These are phyloP conservation scores for Symmetrospora coprosmae DNA, from an alignment of 768 basidiomycete species.

Conservation along the genomic window DNA sequence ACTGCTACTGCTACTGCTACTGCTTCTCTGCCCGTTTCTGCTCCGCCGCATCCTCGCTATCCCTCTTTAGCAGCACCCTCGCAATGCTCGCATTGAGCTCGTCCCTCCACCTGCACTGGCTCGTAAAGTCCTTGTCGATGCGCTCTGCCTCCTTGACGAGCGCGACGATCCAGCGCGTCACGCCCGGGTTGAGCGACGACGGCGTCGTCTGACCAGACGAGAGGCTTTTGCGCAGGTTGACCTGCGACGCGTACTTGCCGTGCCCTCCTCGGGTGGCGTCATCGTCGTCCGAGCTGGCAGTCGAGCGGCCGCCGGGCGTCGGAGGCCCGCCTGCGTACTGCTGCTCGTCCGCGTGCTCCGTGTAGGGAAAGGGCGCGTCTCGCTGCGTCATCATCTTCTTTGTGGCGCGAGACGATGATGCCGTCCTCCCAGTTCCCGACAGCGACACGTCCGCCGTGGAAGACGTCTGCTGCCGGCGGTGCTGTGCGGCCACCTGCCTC, in stretches of 20 bases:
- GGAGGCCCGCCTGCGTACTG: neutral
- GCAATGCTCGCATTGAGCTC: conserved; percentile 2
- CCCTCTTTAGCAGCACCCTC: neutral
- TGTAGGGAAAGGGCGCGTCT: neutral
- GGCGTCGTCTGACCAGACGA: neutral
- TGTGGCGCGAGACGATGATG: neutral
- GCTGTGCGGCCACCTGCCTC: no score
- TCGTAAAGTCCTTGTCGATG: conserved; percentile 9
- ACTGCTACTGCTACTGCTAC: no score
- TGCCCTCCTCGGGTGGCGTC: neutral
- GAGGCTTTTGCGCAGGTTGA: conserved; percentile 11
- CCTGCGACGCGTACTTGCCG: neutral
- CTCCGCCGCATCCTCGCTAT: neutral
- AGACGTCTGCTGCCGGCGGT: no score
- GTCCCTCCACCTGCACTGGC: neutral
- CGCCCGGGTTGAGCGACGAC: neutral
- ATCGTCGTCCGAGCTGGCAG: neutral
- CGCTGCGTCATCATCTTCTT: conserved; percentile 17
- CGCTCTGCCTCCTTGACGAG: conserved; percentile 15
- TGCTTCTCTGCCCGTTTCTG: no score
- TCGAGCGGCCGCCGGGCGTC: no score
- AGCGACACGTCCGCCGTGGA: no score
- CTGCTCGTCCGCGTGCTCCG: neutral
- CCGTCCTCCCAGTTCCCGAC: no score
- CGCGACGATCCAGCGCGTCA: conserved; percentile 6